Conservation (phyloP, 495 filamentous ascomycete genomes). For the Daldinia concentrica region DNA sequence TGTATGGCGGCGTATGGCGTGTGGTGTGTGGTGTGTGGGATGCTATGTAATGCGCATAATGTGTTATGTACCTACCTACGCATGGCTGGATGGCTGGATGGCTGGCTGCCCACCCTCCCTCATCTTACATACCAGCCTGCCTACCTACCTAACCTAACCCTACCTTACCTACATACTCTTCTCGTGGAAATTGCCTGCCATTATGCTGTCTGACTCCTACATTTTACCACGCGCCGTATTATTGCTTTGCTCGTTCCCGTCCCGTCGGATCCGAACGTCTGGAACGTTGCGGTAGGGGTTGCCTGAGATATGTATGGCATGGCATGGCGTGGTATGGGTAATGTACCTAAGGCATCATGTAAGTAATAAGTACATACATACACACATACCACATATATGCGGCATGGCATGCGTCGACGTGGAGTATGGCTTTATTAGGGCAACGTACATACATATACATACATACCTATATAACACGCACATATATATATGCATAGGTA, state of each 20-base stretch:
- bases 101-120: not conserved
- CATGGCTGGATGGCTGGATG: too few species aligned
- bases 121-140: not conserved
- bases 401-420: conserved; percentile 1
- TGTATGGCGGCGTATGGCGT: not conserved
- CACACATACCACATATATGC: not conserved
- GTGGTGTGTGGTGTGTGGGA: not conserved
- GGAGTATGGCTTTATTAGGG: not conserved
- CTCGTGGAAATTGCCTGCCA: conserved; percentile 2
- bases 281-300: conserved; percentile 13
- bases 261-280: conserved; percentile 30
- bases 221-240: conserved; percentile 9
- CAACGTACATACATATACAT: not conserved
- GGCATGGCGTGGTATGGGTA: not conserved
- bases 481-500: not conserved
- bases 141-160: too few species aligned
- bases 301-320: not conserved
- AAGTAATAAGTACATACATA: conserved; percentile 13
- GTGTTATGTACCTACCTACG: too few species aligned
- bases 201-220: conserved; percentile 1
- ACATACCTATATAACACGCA: conserved; percentile 12
- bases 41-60: not conserved
- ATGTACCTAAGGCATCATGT: conserved; percentile 1
- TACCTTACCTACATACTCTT: not conserved
- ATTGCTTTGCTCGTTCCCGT: conserved; percentile 18